These are phyloP conservation scores for Aspergillus transmontanensis DNA, from an alignment of 2,329 filamentous ascomycete species.

Conservation along the genomic window DNA sequence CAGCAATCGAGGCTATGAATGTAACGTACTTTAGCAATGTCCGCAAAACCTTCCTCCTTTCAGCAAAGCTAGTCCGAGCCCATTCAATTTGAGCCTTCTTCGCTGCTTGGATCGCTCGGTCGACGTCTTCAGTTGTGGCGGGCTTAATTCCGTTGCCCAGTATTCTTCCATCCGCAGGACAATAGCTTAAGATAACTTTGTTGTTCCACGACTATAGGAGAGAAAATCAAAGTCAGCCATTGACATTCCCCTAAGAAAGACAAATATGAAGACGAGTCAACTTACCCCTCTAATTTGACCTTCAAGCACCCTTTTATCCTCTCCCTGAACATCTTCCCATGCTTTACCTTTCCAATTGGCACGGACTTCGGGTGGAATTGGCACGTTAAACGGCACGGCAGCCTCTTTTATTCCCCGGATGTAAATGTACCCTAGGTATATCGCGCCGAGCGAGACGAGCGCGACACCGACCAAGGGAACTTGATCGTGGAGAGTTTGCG, in stretches of 20 bases:
- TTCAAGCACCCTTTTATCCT: constrained; percentile 38
- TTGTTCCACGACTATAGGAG: constrained; percentile 40
- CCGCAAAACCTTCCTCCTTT: constrained; percentile 77
- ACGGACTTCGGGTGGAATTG: constrained; percentile 38
- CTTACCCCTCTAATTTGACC: constrained; percentile 44
- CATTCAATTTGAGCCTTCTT: constrained; percentile 74
- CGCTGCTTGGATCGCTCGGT: constrained; percentile 74
- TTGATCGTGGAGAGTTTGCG: constrained; percentile 23
- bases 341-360: constrained; percentile 32
- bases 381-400: constrained; percentile 41
- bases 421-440: constrained; percentile 37
- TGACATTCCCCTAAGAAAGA: background rate
- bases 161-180: constrained; percentile 83
- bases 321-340: constrained; percentile 39
- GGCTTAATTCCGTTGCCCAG: constrained; percentile 70
- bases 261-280: constrained; percentile 8
- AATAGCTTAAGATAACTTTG: constrained; percentile 51
- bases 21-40: constrained; percentile 67
- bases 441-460: constrained; percentile 31
- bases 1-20: background rate
- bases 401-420: constrained; percentile 32
- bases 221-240: constrained; percentile 11
- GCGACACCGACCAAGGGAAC: constrained; percentile 28
- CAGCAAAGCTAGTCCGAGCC: constrained; percentile 73
- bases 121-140: constrained; percentile 73